Percentiles rank a stretch among this genome's conserved stretches.
Evolutionary conservation across 768 basidiomycete species (phyloP).

Genomic region (Mrakia blollopis): DNA sequence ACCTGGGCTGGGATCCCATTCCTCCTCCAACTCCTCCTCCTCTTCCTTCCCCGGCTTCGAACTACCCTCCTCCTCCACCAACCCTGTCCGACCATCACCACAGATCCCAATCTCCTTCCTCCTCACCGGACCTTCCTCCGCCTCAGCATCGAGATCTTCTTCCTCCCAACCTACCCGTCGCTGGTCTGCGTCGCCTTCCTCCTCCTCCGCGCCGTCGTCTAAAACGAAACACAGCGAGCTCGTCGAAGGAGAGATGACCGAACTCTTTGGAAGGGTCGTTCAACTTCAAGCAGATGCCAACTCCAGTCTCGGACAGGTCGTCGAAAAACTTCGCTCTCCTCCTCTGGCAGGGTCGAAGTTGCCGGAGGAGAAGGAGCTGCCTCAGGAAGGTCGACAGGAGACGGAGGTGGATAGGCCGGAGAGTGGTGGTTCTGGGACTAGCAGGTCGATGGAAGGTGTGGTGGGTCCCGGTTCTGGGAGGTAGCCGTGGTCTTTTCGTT

Average conservation of each 20-base stretch:
- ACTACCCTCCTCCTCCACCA: not conserved
- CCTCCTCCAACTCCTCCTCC: not conserved
- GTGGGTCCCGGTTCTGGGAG: not conserved
- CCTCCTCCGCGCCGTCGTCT: not conserved
- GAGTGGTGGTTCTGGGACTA: too few relatives aligned
- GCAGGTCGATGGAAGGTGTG: not conserved
- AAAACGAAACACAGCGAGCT: not conserved
- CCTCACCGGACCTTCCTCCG: not conserved
- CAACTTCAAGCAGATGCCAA: not conserved
- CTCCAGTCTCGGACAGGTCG: not conserved
- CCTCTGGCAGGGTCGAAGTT: not conserved
- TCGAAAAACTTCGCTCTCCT: not conserved
- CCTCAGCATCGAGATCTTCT: not conserved
- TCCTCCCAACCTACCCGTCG: not conserved
- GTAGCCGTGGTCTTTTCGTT: not conserved
- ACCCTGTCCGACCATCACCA: not conserved
- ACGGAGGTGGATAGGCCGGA: not conserved
- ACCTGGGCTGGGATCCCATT: not conserved
- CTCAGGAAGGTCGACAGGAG: not conserved
- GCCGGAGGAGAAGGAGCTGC: not conserved
- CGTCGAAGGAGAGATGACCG: conserved; percentile 8
- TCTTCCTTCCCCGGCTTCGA: not conserved
- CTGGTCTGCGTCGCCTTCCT: not conserved
- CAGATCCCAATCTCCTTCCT: conserved; percentile 18
- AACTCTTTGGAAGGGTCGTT: not conserved